Evolutionary conservation across 129 eudicot genomes (phyloP), one percentile per base, ranked within the genome.

Genomic region (Artemisia annua): DNA sequence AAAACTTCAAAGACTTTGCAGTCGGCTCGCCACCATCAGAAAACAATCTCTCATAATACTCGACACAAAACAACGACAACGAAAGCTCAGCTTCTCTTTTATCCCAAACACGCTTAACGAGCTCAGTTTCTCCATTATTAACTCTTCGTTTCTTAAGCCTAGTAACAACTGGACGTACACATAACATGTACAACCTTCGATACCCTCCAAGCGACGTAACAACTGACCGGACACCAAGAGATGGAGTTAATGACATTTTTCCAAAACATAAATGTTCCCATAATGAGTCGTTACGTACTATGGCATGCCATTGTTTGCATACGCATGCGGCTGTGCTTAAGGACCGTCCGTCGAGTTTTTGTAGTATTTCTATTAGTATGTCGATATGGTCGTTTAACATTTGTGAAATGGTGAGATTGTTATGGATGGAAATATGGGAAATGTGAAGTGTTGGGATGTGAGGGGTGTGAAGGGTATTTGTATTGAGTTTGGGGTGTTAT

Each of bases 181-280:
- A 89, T 52, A 83, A 77, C 89, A 82, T 82, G 88, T 93, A 93
- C 28, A 93, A 80, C 73, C 90, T 67, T 74, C 86, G 80, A 80
- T 93, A 93, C 20, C 97, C 98, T 9, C 97, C 97, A 3, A 93
- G 85, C 3, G 97, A 92, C 69, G 59, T 22, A 54, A 93, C 98
- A 64, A 93, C 86, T 58, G 96, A 76, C 72, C 88, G 76, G 3
- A 82, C 80, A 1, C 85, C 84, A 11, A 74, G 44, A 0, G 83
- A 86, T 7, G 91, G 85, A 32, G 88, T 95, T 24, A 48, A 8
- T 0, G 87, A 76, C 62, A 85, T 77, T 56, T 84, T 85, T 76
- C 86, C 88, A 80, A 89, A 93, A 60, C 96, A 89, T n/a, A 89
- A 80, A 72, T 89, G 91, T 72, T 93, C 98, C 98, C 98, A 93